phyloP scores from a whole-genome alignment of 805 yeast species.

The Ogataea allantospora region DNA sequence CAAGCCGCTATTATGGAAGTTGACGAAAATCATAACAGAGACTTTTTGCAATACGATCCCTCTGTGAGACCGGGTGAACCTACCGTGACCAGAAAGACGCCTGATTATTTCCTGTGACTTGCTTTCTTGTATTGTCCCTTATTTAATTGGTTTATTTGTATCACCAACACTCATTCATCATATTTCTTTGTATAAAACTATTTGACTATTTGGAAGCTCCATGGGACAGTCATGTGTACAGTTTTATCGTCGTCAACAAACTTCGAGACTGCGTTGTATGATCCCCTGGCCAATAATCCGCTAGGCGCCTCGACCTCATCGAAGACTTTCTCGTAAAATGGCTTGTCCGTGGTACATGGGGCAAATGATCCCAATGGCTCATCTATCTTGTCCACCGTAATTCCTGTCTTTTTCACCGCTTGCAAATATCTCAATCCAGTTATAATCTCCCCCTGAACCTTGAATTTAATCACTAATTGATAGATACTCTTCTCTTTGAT shows the following conservation, averaged over 20 bases:
- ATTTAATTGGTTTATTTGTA: conserved; percentile 13
- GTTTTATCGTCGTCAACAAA: conserved; percentile 84
- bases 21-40: conserved; percentile 89
- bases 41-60: conserved; percentile 93
- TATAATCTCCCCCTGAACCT: conserved; percentile 79
- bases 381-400: conserved; percentile 79
- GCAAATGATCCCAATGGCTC: conserved; percentile 91
- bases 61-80: conserved; percentile 98
- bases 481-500: conserved; percentile 79
- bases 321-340: conserved; percentile 66
- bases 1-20: conserved; percentile 99
- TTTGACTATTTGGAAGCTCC: conserved; percentile 84
- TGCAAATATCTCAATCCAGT: conserved; percentile 89
- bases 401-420: conserved; percentile 81
- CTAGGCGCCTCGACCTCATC: conserved; percentile 88
- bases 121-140: conserved; percentile 7
- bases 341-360: conserved; percentile 80
- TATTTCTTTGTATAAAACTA: conserved; percentile 8
- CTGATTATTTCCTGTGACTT: conserved; percentile 84
- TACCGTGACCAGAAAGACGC: conserved; percentile 93
- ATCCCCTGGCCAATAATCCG: conserved; percentile 85
- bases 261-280: conserved; percentile 75
- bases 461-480: conserved; percentile 69
- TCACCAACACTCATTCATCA: conserved; percentile 10
- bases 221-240: conserved; percentile 70